Evolutionary conservation across 1,139 yeast species (phyloP).

Genomic region (Petasospora rhodanensis): DNA sequence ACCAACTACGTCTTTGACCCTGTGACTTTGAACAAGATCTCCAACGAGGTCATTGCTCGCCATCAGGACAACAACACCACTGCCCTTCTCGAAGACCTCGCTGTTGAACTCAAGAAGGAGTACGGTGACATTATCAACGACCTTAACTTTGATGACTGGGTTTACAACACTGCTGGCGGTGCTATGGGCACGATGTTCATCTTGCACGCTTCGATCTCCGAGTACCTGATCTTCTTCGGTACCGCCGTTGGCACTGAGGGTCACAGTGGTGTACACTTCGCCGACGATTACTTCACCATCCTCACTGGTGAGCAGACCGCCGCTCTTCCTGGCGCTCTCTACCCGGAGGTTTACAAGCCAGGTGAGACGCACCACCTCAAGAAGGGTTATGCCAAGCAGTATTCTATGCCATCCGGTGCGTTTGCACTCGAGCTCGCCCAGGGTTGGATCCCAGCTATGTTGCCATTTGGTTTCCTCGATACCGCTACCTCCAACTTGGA

Average conservation of each 20-base stretch:
- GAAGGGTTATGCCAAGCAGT: conserved; percentile 77
- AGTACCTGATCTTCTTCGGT: conserved; percentile 86
- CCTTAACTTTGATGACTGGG: conserved; percentile 78
- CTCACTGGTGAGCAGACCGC: conserved; percentile 76
- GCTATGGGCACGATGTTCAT: conserved; percentile 98
- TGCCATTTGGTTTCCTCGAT: conserved; percentile 91
- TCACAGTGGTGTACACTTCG: conserved; percentile 91
- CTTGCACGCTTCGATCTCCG: conserved; percentile 91
- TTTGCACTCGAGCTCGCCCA: conserved; percentile 95
- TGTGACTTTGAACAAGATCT: conserved; percentile 42
- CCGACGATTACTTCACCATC: conserved; percentile 94
- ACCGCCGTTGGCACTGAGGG: conserved; percentile 93
- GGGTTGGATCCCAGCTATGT: conserved; percentile 98
- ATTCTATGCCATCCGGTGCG: conserved; percentile 73
- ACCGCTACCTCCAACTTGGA: conserved; percentile 79
- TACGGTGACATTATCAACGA: conserved; percentile 72
- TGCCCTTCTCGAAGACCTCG: conserved; percentile 56
- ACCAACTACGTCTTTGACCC: conserved; percentile 48
- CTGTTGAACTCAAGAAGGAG: conserved; percentile 51
- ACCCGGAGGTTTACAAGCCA: conserved; percentile 65
- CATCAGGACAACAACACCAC: conserved; percentile 60
- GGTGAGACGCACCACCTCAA: conserved; percentile 78
- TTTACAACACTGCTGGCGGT: conserved; percentile 96
- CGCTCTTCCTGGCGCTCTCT: conserved; percentile 55
- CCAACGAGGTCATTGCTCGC: conserved; percentile 46